phyloP scores from a whole-genome alignment of 2,329 filamentous ascomycete genomes.

The Knufia fluminis region DNA sequence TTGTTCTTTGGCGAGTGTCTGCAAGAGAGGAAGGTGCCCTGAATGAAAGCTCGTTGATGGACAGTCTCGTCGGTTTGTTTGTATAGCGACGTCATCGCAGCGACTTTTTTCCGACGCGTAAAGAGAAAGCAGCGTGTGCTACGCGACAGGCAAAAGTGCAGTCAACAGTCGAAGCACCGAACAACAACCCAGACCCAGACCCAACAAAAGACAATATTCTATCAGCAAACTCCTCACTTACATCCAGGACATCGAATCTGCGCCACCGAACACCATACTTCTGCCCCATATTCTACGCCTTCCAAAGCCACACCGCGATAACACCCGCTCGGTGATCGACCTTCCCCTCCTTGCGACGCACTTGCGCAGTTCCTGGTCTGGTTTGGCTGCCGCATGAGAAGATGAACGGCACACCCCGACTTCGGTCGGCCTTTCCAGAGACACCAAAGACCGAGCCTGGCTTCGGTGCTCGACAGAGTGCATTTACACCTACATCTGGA shows the following conservation, averaged over 20 bases:
- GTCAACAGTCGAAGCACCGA: too few species aligned
- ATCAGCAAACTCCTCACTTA: too few species aligned
- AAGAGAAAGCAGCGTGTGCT: neutral
- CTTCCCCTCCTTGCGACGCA: neutral
- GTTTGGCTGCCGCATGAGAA: conserved; percentile 42
- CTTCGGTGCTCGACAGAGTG: conserved; percentile 10
- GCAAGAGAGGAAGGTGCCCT: neutral
- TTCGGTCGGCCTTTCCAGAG: conserved; percentile 71
- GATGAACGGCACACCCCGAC: conserved; percentile 75
- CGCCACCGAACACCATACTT: too few species aligned
- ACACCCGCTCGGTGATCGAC: too few species aligned
- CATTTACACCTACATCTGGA: conserved; percentile 15
- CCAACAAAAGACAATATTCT: too few species aligned
- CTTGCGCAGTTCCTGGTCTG: too few species aligned
- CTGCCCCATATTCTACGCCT: too few species aligned
- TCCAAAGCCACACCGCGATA: too few species aligned
- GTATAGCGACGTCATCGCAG: conserved; percentile 1
- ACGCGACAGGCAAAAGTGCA: neutral
- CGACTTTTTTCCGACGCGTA: conserved; percentile 4
- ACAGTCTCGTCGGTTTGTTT: too few species aligned
- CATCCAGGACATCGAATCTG: too few species aligned
- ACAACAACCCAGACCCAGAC: too few species aligned
- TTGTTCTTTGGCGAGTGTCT: too few species aligned
- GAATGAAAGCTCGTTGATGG: neutral
- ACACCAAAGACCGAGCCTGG: conserved; percentile 47